Percentiles rank a stretch among this genome's conserved stretches.
Conservation (phyloP, 768 basidiomycete species). For the Lactarius trivialis region DNA sequence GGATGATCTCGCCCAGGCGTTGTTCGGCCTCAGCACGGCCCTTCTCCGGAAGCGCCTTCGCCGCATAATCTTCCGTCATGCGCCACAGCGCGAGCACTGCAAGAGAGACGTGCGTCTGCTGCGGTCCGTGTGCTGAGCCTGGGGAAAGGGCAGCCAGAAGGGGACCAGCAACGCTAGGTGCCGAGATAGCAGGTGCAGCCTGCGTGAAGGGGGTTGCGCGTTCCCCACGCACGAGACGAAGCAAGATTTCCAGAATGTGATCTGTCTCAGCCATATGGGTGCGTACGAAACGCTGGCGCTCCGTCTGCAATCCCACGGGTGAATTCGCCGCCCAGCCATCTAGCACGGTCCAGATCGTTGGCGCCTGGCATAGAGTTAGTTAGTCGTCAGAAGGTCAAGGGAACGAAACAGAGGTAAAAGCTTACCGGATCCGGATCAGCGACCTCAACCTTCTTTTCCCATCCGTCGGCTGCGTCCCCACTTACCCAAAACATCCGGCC, state of each 20-base stretch:
- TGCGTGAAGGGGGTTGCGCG: slow-evolving; percentile 67
- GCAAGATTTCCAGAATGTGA: slow-evolving; percentile 87
- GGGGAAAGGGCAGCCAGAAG: slow-evolving; percentile 62
- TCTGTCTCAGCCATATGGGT: slow-evolving; percentile 82
- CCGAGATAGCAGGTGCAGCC: slow-evolving; percentile 52
- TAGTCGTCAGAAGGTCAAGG: slow-evolving; percentile 5
- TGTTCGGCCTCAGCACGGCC: slow-evolving; percentile 69
- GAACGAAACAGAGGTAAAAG: slow-evolving; percentile 6
- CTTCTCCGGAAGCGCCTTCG: slow-evolving; percentile 52
- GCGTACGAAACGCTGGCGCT: slow-evolving; percentile 83
- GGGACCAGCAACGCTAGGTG: slow-evolving; percentile 60
- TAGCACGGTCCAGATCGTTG: slow-evolving; percentile 85
- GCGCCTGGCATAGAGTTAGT: slow-evolving; percentile 48
- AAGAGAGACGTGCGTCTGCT: slow-evolving; percentile 92
- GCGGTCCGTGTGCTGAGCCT: slow-evolving; percentile 74
- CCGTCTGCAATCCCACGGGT: slow-evolving; percentile 61
- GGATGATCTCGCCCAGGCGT: slow-evolving; percentile 81
- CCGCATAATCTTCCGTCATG: slow-evolving; percentile 76
- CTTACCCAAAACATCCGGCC: slow-evolving; percentile 84
- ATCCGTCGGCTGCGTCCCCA: slow-evolving; percentile 71
- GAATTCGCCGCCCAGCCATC: slow-evolving; percentile 89
- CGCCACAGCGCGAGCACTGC: slow-evolving; percentile 90
- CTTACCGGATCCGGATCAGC: slow-evolving; percentile 92
- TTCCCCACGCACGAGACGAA: slow-evolving; percentile 88
- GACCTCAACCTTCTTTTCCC: slow-evolving; percentile 91